These are phyloP conservation scores for Meyerozyma sp. DNA, from an alignment of 1,139 yeast species.

Conservation along the genomic window DNA sequence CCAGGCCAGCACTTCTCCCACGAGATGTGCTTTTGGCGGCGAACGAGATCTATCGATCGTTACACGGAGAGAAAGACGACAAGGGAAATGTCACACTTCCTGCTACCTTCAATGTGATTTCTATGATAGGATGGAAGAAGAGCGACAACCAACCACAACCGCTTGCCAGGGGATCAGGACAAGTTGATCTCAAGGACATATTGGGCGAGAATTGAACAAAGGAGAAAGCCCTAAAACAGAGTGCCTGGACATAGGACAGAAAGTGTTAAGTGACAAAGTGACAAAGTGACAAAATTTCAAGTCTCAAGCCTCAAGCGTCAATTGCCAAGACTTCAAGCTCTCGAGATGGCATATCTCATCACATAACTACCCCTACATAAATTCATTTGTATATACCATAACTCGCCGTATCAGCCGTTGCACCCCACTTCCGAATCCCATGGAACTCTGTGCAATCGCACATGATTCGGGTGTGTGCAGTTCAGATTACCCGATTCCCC, in stretches of 20 bases:
- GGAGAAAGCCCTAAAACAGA: background rate
- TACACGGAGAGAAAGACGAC: slow-evolving; percentile 62
- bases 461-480: background rate
- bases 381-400: background rate
- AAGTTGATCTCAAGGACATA: slow-evolving; percentile 62
- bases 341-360: no score
- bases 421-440: no score
- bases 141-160: slow-evolving; percentile 68
- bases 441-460: background rate
- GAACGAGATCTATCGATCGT: slow-evolving; percentile 63
- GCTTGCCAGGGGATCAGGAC: slow-evolving; percentile 65
- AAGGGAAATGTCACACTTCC: slow-evolving; percentile 44
- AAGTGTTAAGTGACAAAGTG: no score
- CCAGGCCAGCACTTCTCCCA: slow-evolving; percentile 51
- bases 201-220: slow-evolving; percentile 13
- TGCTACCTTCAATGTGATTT: slow-evolving; percentile 67
- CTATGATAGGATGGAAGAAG: slow-evolving; percentile 89
- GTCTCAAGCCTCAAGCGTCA: no score
- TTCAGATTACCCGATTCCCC: background rate
- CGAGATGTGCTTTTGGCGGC: slow-evolving; percentile 70
- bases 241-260: no score
- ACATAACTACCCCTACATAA: background rate
- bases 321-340: no score
- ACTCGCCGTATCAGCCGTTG: no score
- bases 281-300: no score